Percentiles rank a stretch among this genome's conserved stretches.
Evolutionary conservation across 2,329 filamentous ascomycete species (phyloP).

Genomic region (Epicoccum sorghinum): DNA sequence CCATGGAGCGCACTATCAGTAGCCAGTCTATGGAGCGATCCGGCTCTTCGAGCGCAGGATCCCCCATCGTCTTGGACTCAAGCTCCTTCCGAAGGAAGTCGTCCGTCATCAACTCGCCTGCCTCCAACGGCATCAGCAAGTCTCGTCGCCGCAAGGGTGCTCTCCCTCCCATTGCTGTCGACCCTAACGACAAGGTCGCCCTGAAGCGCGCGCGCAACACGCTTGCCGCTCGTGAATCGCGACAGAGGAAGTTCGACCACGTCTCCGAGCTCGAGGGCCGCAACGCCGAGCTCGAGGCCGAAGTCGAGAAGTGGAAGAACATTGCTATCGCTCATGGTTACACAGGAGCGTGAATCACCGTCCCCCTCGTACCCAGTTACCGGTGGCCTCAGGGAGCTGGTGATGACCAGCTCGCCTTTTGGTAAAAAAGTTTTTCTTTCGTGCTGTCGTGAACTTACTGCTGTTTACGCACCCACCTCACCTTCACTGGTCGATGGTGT

Average conservation of each 20-base stretch:
- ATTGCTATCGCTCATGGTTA: slow-evolving; percentile 48
- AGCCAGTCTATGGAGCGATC: slow-evolving; percentile 46
- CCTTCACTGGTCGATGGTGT: slow-evolving; percentile 20
- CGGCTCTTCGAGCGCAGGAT: slow-evolving; percentile 44
- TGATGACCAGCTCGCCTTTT: slow-evolving; percentile 40
- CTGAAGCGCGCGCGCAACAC: slow-evolving; percentile 95
- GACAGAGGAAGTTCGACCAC: slow-evolving; percentile 80
- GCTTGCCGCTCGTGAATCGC: slow-evolving; percentile 89
- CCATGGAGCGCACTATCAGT: slow-evolving; percentile 52
- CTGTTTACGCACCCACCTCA: slow-evolving; percentile 14
- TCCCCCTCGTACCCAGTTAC: slow-evolving; percentile 36
- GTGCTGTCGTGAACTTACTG: slow-evolving; percentile 13
- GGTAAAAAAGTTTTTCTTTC: slow-evolving; percentile 35
- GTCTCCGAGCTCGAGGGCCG: slow-evolving; percentile 75
- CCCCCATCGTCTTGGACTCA: slow-evolving; percentile 42
- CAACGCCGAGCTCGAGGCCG: slow-evolving; percentile 70
- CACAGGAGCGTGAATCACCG: slow-evolving; percentile 42
- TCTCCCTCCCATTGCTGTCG: slow-evolving; percentile 77
- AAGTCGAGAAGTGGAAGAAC: slow-evolving; percentile 51
- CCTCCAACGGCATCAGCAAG: slow-evolving; percentile 70
- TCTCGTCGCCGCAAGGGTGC: slow-evolving; percentile 81
- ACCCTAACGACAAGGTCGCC: slow-evolving; percentile 75
- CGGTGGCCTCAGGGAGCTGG: slow-evolving; percentile 45
- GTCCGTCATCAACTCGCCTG: slow-evolving; percentile 54
- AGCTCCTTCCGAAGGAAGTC: slow-evolving; percentile 49